Conservation (phyloP, 1,284 basidiomycete species). For the Ganoderma lingzhi region DNA sequence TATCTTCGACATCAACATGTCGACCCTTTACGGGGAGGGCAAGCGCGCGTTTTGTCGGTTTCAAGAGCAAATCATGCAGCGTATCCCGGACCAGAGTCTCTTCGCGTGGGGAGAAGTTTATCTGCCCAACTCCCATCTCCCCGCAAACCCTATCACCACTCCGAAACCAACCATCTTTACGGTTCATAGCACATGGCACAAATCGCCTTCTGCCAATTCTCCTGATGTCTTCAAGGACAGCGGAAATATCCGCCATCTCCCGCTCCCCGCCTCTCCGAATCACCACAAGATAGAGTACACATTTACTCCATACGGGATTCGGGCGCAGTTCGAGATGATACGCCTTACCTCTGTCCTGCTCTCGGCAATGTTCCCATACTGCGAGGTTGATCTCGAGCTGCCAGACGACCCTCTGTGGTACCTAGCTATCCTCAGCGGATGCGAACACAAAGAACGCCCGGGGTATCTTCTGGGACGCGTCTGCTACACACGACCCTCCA, state of each 20-base stretch:
- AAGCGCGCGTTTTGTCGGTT: neutral
- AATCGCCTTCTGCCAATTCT: neutral
- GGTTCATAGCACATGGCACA: too few relatives aligned
- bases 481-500: neutral
- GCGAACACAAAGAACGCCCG: neutral
- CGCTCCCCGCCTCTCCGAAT: neutral
- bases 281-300: neutral
- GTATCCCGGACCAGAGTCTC: neutral
- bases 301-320: neutral
- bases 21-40: neutral
- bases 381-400: neutral
- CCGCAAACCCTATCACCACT: neutral
- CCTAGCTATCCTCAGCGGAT: neutral
- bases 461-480: neutral
- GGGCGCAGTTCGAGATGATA: neutral
- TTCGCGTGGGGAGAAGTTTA: neutral
- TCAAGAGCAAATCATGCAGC: neutral
- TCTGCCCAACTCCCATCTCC: neutral
- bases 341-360: neutral
- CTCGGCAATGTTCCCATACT: too few relatives aligned
- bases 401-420: neutral
- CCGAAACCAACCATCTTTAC: too few relatives aligned
- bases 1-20: slow-evolving; percentile 19
- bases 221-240: neutral
- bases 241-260: neutral